Percentiles rank a stretch among this genome's conserved stretches.
Evolutionary conservation across 495 filamentous ascomycete genomes (phyloP).

Genomic region (Penicillium arizonense): DNA sequence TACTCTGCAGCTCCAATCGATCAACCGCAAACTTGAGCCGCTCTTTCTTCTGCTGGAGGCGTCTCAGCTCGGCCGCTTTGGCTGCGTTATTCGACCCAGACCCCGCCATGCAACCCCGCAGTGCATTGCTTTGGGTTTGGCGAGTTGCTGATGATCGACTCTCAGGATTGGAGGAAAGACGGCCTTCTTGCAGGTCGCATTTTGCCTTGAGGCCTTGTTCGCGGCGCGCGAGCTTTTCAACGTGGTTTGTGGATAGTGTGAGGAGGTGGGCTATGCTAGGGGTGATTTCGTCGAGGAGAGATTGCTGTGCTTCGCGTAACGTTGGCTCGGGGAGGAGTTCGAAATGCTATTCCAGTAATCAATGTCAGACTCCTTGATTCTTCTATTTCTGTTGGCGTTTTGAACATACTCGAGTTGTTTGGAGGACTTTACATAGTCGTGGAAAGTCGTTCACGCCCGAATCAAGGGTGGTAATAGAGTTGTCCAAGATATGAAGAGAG

Average conservation of each 20-base stretch:
- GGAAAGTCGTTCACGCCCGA: constrained; percentile 73
- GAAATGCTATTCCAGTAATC: constrained; percentile 60
- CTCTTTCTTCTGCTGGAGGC: constrained; percentile 73
- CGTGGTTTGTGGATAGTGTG: constrained; percentile 59
- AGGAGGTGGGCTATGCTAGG: constrained; percentile 72
- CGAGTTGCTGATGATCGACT: constrained; percentile 24
- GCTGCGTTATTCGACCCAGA: constrained; percentile 47
- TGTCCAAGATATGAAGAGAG: constrained; percentile 70
- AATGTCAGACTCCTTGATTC: background rate
- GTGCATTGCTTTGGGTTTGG: constrained; percentile 21
- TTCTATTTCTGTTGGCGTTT: background rate
- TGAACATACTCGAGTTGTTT: constrained; percentile 62
- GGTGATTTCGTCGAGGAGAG: constrained; percentile 68
- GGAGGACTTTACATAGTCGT: constrained; percentile 66
- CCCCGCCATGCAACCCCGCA: constrained; percentile 26
- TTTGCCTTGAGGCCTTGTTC: constrained; percentile 69
- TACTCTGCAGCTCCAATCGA: constrained; percentile 64
- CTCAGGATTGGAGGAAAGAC: constrained; percentile 48
- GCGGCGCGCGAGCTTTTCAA: constrained; percentile 70
- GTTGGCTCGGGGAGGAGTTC: constrained; percentile 71
- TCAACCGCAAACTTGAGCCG: constrained; percentile 74
- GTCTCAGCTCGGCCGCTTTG: constrained; percentile 60
- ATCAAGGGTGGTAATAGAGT: constrained; percentile 69
- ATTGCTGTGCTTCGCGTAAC: constrained; percentile 64
- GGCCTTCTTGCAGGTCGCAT: constrained; percentile 67